phyloP scores from a whole-genome alignment of 257 asterid species.

The Solanum raphanifolium region DNA sequence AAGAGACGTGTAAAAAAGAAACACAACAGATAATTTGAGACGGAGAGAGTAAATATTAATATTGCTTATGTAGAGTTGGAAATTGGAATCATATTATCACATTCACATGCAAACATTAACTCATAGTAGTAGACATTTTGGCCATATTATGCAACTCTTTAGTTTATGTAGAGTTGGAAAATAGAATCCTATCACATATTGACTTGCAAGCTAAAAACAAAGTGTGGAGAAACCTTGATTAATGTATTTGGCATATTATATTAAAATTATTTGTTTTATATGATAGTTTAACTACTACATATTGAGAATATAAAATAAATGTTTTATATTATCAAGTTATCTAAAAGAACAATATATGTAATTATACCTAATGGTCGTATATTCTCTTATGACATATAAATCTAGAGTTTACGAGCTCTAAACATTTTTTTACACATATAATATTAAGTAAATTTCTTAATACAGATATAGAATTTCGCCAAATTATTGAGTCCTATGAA shows the following conservation, averaged over 20 bases:
- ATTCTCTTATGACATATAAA: not conserved
- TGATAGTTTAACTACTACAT: not conserved
- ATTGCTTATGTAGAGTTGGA: not conserved
- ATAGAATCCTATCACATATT: not conserved
- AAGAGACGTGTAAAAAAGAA: not conserved
- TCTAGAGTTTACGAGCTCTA: not conserved
- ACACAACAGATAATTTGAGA: not conserved
- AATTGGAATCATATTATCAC: not conserved
- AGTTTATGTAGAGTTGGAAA: not conserved
- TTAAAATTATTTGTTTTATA: not conserved
- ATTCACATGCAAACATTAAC: not conserved
- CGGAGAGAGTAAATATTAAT: not conserved
- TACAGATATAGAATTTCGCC: accelerated
- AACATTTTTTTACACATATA: not conserved
- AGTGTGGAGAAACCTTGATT: not conserved
- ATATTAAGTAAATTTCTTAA: not conserved
- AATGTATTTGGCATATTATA: not conserved
- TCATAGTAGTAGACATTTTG: not conserved
- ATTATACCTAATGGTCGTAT: not conserved
- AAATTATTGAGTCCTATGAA: not conserved
- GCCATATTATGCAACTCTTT: not conserved
- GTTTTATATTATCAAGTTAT: not conserved
- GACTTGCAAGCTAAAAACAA: not conserved
- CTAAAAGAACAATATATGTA: not conserved
- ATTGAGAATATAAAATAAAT: not conserved